Base-by-base conservation (phyloP, 768 basidiomycete genomes). In the Glaciozyma martinii region DNA sequence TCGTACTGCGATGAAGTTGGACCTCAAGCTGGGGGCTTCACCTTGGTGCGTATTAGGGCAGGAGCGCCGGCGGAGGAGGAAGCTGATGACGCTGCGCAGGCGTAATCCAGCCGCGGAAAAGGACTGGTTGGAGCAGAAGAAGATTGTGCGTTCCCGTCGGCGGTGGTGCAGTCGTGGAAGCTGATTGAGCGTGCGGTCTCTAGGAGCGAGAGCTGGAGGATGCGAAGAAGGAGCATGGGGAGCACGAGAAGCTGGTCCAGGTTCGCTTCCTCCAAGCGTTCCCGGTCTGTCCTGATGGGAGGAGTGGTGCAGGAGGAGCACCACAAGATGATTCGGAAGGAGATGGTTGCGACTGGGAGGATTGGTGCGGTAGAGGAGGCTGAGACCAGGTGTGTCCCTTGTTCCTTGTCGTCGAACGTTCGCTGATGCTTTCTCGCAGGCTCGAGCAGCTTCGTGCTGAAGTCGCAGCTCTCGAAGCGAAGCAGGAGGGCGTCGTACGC, bases 371-470 rank as follows among this genome's bases (percentile, higher is more conserved):
- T 59, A 27, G 25, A n/a, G 8, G 44, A 56, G 59, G 30, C 54
- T 44, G 37, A 60, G n/a, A 33, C 55, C 6, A 40, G 46, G 59
- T 65, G 32, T 25, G 63, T 30, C 7, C 0, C 0, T 29, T 33
- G 29, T 19, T n/a, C 19, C 13, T 10, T 33, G 49, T 10, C 7
- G n/a, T 8, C 19, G n/a, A 19, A 3, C 18, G n/a, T 44, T 30
- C 40, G 19, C 13, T 25, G 9, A 23, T 6, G 3, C 5, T 5
- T 21, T 9, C 8, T 9, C 12, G 27, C 33, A 65, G 63, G 4
- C 63, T 65, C 27, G 63, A 58, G 1, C 16, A 54, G 25, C 63
- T 65, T 53, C 59, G 59, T 13, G 53, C 44, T 5, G 63, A 65
- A 27, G 63, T 65, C 53, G 58, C 59, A 1, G 29, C 37, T 2